Evolutionary conservation across 2,329 filamentous ascomycete genomes (phyloP).

Genomic region (Aspergillus sp.): DNA sequence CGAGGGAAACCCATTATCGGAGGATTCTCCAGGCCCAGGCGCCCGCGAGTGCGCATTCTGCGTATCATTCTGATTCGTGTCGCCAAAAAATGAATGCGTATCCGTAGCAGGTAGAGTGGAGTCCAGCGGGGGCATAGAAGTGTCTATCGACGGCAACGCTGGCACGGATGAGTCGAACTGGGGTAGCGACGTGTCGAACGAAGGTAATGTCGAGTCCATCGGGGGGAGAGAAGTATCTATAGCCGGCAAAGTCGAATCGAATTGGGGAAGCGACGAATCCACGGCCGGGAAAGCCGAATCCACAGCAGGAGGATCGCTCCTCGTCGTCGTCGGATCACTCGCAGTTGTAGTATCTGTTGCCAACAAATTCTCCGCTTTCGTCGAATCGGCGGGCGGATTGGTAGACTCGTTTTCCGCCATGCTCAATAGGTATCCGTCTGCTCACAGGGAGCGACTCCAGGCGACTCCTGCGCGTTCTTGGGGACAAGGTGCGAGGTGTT

Average conservation of each 20-base stretch:
- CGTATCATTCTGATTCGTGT: slow-evolving; percentile 1
- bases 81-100: slow-evolving; percentile 4
- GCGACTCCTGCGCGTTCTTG: too few relatives aligned
- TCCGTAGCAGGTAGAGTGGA: slow-evolving; percentile 17
- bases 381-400: slow-evolving; percentile 12
- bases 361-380: slow-evolving; percentile 6
- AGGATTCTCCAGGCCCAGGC: slow-evolving; percentile 7
- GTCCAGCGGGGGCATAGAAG: slow-evolving; percentile 21
- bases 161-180: slow-evolving; percentile 25
- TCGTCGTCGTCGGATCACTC: neutral
- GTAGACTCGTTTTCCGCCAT: slow-evolving; percentile 17
- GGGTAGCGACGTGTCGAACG: slow-evolving; percentile 21
- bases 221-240: slow-evolving; percentile 19
- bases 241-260: slow-evolving; percentile 14
- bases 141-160: slow-evolving; percentile 17
- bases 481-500: neutral
- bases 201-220: slow-evolving; percentile 18
- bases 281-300: slow-evolving; percentile 10
- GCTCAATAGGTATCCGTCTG: neutral
- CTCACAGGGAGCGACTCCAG: neutral
- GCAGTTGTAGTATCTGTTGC: slow-evolving; percentile 1
- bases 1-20: slow-evolving; percentile 13
- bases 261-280: slow-evolving; percentile 17
- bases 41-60: neutral
- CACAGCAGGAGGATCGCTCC: neutral